Evolutionary conservation across 2,329 filamentous ascomycete species (phyloP), one percentile per base, ranked within the genome.

Genomic region (Ophiostoma sp.): DNA sequence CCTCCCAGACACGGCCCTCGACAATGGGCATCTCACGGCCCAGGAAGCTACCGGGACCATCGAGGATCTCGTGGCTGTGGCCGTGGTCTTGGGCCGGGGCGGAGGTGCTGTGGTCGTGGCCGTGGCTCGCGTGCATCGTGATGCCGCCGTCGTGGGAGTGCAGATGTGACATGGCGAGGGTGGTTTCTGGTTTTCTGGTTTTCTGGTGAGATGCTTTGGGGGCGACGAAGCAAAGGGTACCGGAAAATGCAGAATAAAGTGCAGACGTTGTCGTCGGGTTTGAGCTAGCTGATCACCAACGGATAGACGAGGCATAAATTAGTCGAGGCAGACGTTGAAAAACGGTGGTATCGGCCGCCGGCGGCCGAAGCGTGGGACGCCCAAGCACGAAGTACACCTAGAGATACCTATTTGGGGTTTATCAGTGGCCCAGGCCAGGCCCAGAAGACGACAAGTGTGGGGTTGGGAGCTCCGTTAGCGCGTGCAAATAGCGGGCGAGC

Each of bases 1-100:
- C 91, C 41, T 84, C 84, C 91, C 93, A 99, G 76, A 93, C 85
- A 67, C 94, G 85, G 11, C 93, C 93, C 73, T 97, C 91, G 72
- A 93, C 86, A 68, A 98, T 90, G 71, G 94, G 95, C 91, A 96
- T 93, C 81, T 98, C 95, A 16, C 95, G 89, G 66, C 89, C 89
- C 44, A 95, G 79, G 77, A 90, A 98, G 76, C 92, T 96, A 62
- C 95, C 95, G 0, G 95, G 95, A 0, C 94, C 94, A 75, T 95
- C 89, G 73, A 97, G 89, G 75, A 98, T 93, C 82, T 98, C 95
- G 78, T 98, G 95, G 1, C 89, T 91, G 81, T 99, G 95, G 74
- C 95, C 95, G 78, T 98, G 95, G 76, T 94, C 90, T 58, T 82
- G 83, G 67, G 83, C 84, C 70, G 84, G 82, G 71, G 81, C 79